phyloP scores from a whole-genome alignment of 305 asterid genomes.

The Fraxinus baroniana region DNA sequence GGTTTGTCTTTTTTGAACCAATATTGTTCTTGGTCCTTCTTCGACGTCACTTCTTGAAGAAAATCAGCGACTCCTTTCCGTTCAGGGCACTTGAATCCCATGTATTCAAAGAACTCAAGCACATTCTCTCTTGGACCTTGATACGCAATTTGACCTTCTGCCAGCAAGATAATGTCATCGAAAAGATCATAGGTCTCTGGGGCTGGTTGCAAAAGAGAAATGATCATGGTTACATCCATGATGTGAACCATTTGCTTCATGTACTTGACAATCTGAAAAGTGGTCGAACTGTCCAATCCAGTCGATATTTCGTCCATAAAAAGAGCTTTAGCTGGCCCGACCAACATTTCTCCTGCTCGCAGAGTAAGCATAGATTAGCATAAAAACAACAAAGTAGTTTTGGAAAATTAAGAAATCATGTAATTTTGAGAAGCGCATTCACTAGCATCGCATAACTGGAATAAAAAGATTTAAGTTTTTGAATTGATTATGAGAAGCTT shows the following conservation, averaged over 20 bases:
- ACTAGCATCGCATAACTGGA: background rate
- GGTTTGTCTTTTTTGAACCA: conserved; percentile 39
- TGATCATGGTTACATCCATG: conserved; percentile 39
- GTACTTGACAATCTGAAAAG: conserved; percentile 49
- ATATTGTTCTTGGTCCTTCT: conserved; percentile 55
- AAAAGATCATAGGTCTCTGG: conserved; percentile 55
- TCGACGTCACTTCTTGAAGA: conserved; percentile 53
- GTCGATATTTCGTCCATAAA: conserved; percentile 62
- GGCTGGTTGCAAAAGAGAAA: conserved; percentile 56
- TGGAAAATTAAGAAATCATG: background rate
- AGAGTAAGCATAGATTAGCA: background rate
- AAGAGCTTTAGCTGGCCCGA: conserved; percentile 50
- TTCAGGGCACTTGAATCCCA: conserved; percentile 56
- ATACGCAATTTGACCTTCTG: conserved; percentile 48
- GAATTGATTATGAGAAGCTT: background rate
- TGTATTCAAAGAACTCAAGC: conserved; percentile 38
- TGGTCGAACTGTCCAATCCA: conserved; percentile 62
- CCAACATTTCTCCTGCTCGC: conserved; percentile 53
- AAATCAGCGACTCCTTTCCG: conserved; percentile 60
- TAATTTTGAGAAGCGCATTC: background rate
- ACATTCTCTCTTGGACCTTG: conserved; percentile 54
- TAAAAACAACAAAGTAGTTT: background rate
- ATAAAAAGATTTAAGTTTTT: background rate
- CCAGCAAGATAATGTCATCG: conserved; percentile 47
- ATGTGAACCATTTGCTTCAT: conserved; percentile 51